Percentiles rank a stretch among this genome's conserved stretches.
phyloP scores from a whole-genome alignment of 148 eudicot species.

The Fagopyrum esculentum region DNA sequence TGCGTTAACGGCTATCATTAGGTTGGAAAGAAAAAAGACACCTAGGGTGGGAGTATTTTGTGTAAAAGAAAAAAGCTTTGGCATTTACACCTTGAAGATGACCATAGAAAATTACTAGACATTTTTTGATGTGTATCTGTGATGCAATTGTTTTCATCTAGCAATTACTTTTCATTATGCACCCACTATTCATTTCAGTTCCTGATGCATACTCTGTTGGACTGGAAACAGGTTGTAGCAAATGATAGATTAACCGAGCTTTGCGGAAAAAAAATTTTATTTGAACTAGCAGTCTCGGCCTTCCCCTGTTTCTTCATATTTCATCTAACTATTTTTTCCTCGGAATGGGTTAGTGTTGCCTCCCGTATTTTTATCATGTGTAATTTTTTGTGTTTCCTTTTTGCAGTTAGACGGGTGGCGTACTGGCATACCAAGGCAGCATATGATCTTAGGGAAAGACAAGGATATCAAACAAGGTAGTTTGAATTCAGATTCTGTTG shows the following conservation, averaged over 20 bases:
- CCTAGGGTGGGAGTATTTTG: background rate
- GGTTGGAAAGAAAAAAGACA: background rate
- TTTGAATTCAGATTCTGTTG: conserved; percentile 49
- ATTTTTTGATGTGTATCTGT: background rate
- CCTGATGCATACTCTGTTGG: background rate
- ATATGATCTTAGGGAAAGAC: conserved; percentile 52
- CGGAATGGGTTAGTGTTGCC: background rate
- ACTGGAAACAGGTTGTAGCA: background rate
- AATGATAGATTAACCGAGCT: background rate
- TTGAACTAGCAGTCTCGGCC: background rate
- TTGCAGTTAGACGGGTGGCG: conserved; percentile 57
- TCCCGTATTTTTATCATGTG: background rate
- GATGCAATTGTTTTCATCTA: background rate
- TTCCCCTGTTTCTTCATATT: background rate
- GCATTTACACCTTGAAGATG: background rate
- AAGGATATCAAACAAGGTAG: conserved; percentile 54
- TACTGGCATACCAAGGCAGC: conserved; percentile 61
- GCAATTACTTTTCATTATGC: background rate
- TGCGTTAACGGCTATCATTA: background rate
- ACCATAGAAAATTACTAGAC: background rate
- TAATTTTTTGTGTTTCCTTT: background rate
- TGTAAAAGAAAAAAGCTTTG: background rate
- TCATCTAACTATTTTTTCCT: background rate
- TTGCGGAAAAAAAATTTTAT: background rate
- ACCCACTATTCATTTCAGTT: background rate